Base-by-base conservation (phyloP, 2,329 filamentous ascomycete genomes). In the Talaromyces sp. region DNA sequence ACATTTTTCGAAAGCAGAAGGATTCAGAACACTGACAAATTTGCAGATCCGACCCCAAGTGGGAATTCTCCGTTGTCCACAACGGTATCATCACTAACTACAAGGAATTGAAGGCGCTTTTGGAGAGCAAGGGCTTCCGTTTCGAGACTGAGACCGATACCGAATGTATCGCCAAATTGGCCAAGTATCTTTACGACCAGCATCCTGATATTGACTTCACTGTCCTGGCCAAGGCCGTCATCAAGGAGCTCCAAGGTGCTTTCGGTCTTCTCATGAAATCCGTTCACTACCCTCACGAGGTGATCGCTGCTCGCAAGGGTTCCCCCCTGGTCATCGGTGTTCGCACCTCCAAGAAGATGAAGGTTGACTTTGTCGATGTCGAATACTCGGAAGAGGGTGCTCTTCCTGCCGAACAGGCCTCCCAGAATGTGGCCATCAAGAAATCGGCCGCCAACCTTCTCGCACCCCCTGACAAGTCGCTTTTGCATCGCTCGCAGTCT, bases 71-170 rank as follows among this genome's bases (percentile, higher is more conserved):
- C 69, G 88, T 99, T 72, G 95, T 98, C 66, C 95, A 99, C 89
- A 99, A 99, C 81, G 95, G 95, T 76, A 99, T 99, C 85, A 99
- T 99, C 81, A 99, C 95, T 83, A 99, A 99, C 86, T 99, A 99
- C 87, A 99, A 99, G 86, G 95, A 99, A 82, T 83, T 99, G 73
- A 96, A 93, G 87, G 91, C 90, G 66, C 88, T 99, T 67, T 86
- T 99, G 70, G 86, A 89, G 81, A 85, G 85, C 84, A 99, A 98
- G 86, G 95, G 95, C 76, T 96, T 96, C 88, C 90, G 88, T 75
- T 99, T 99, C 77, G 95, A 99, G 88, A 99, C 95, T 59, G 93
- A 99, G 81, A 99, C 95, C 69, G 95, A 99, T 76, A 99, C 95
- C 60, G 95, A 99, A 83, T 97, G 93, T 80, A 99, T 99, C 79